Evolutionary conservation across 306 rosid species (phyloP).

Genomic region (Pterocarpus macrocarpus): DNA sequence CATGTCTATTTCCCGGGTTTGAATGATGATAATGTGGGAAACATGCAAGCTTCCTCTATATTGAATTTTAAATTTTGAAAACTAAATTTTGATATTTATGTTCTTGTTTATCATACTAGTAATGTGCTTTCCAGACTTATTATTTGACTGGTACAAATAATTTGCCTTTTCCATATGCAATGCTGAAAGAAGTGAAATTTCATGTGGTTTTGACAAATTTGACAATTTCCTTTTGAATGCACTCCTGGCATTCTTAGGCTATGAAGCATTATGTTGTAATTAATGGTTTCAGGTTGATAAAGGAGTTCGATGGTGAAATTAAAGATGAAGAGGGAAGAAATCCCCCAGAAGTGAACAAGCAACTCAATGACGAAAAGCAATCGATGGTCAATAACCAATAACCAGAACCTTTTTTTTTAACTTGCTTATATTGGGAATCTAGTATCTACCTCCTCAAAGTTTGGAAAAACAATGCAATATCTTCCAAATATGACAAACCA

Average conservation of each 20-base stretch:
- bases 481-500: constrained; percentile 15
- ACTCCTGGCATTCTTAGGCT: constrained; percentile 18
- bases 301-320: constrained; percentile 93
- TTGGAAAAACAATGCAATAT: constrained; percentile 25
- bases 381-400: constrained; percentile 76
- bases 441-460: constrained; percentile 33
- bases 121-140: constrained; percentile 27
- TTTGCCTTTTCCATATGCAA: constrained; percentile 15
- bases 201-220: constrained; percentile 25
- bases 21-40: constrained; percentile 18
- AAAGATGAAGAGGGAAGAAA: constrained; percentile 90
- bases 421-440: constrained; percentile 35
- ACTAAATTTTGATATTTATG: background rate
- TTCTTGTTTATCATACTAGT: constrained; percentile 33
- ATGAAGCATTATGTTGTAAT: constrained; percentile 33
- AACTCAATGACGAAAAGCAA: constrained; percentile 97
- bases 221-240: constrained; percentile 21
- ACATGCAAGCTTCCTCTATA: constrained; percentile 12
- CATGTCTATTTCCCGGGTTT: constrained; percentile 27
- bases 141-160: constrained; percentile 4
- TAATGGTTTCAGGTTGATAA: constrained; percentile 72
- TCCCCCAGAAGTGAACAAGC: constrained; percentile 91
- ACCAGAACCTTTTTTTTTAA: constrained; percentile 28
- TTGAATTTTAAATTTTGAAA: background rate
- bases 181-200: constrained; percentile 23